Evolutionary conservation across 352 stramenopile species (phyloP), one percentile per base, ranked within the genome.

Genomic region (Pythium phragmiticola): DNA sequence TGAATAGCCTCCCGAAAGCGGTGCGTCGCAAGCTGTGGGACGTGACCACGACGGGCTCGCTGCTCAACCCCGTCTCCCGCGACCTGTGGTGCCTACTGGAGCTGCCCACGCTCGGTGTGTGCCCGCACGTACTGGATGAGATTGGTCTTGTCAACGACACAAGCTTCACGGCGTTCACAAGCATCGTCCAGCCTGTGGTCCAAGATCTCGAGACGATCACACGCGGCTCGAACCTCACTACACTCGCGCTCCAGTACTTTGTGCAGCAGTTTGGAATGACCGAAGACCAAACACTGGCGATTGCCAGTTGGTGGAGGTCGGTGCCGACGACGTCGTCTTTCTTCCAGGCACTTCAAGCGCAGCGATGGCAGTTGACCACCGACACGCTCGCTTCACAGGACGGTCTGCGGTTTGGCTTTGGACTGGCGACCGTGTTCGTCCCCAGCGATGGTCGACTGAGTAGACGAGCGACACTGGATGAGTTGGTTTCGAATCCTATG

Each of bases 51-150:
- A 39, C 56, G 5, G 81, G 77, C 0, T 86, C 81, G 36, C 46
- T 90, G 0, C 8, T 87, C 7, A 77, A 90, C 14, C 81, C 81
- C 19, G 47, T 53, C 19, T 75, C 69, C 12, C 59, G 65, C 3
- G 69, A 84, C 0, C 28, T 84, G 3, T 90, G 81, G 81, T 90
- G 81, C 41, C 49, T 72, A 16, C 54, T 87, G 19, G 39, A 55
- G 4, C n/a, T 57, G 48, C 66, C 19, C 5, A 64, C 17, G 8
- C 45, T 54, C 28, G 54, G 37, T 19, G 28, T 39, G 55, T 80
- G 41, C 77, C 72, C 43, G 30, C 66, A 83, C 55, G 50, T 84
- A 1, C 34, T 88, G 2, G 54, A 85, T 33, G 78, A 80, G 7
- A 68, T 80, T 46, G 80, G 78, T 1, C 43, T 48, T 0, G 41